Conservation (phyloP, 306 rosid species). For the Crataegus laevigata region DNA sequence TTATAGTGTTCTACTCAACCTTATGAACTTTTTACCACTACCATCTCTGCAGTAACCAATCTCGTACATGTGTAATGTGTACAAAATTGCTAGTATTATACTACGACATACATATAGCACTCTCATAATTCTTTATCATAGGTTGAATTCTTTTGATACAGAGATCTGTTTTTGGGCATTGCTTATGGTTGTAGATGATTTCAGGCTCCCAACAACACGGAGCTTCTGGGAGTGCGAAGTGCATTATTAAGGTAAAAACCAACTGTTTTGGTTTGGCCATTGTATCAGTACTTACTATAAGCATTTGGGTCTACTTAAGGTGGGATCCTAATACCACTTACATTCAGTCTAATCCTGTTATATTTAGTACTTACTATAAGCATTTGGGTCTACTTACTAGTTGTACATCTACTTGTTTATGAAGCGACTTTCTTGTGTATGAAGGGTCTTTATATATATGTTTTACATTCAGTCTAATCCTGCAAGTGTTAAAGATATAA, state of each 20-base stretch:
- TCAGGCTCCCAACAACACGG: constrained; percentile 52
- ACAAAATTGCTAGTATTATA: neutral
- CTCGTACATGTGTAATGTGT: neutral
- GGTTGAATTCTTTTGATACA: neutral
- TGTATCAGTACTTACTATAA: neutral
- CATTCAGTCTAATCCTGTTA: no score
- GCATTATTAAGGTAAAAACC: constrained; percentile 51
- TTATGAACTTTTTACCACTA: neutral
- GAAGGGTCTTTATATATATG: no score
- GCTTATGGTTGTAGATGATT: constrained; percentile 31
- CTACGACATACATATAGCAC: neutral
- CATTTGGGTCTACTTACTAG: no score
- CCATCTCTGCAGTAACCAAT: neutral
- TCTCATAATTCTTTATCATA: neutral
- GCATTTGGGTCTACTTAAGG: constrained; percentile 77
- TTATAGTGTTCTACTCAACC: neutral
- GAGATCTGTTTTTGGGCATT: constrained; percentile 5
- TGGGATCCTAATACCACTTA: constrained; percentile 37
- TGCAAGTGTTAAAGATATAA: no score
- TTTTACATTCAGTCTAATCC: no score
- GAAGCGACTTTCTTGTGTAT: no score
- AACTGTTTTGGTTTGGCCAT: neutral
- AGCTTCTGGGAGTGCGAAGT: constrained; percentile 36
- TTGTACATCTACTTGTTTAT: no score
- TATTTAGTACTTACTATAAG: no score